Evolutionary conservation across 257 asterid species (phyloP), one percentile per base, ranked within the genome.

Genomic region (Verbascum thapsus): DNA sequence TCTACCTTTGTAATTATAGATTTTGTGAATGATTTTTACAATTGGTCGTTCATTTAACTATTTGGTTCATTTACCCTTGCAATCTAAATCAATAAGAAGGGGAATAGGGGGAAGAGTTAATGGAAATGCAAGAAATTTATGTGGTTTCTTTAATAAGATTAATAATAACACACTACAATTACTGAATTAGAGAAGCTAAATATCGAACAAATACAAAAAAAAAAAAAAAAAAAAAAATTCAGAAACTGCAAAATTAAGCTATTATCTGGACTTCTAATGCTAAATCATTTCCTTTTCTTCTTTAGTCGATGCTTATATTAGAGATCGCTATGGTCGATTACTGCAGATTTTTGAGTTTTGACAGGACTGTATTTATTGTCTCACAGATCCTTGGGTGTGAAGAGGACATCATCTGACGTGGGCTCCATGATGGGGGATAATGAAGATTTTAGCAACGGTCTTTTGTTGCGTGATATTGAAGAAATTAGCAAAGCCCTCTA

Each of bases 401-500:
- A 66, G 65, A 78, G 44, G 64, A 72, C 71, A 86, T 71, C 81
- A 15, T 61, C 74, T 8, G 47, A 76, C 47, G 69, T 64, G 17
- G 67, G 66, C 20, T 58, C 68, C 48, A 37, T 42, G 65, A 77
- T 42, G 75, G 70, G 32, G 39, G 61, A 61, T 0, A 78, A 64
- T 48, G 88, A 76, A 63, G 87, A 81, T 64, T 57, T 61, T 48
- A 67, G 75, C 57, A 67, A 81, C 22, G 94, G 92, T 53, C 81
- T 70, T 70, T 72, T 88, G 18, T 67, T 88, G 79, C 81, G 67
- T 37, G 99, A 92, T 64, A 82, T 92, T 11, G 85, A 87, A 80
- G 91, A 89, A 74, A 85, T 92, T 44, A 81, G 96, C 77, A 77
- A 75, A 72, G 91, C 95, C 55, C 99, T 92, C 49, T 83, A 85